Percentiles rank a stretch among this genome's conserved stretches.
Evolutionary conservation across 805 yeast genomes (phyloP).

Genomic region (Zygosaccharomyces lentus): DNA sequence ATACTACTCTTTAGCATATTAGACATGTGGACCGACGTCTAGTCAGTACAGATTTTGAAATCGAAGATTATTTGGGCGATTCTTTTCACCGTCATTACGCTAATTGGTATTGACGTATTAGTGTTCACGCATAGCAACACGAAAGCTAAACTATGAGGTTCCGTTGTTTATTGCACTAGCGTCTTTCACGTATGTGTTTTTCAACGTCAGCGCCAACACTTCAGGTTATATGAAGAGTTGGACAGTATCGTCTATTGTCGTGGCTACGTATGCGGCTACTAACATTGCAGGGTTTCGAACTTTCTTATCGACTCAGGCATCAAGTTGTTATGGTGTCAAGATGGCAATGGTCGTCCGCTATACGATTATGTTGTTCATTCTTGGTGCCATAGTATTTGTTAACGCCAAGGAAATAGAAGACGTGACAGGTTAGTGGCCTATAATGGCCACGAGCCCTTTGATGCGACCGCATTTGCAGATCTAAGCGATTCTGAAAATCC

Average conservation of each 20-base stretch:
- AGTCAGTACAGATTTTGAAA: slow-evolving; percentile 13
- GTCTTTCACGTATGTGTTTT: slow-evolving; percentile 34
- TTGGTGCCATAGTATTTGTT: slow-evolving; percentile 30
- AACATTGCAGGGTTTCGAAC: slow-evolving; percentile 72
- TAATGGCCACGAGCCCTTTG: slow-evolving; percentile 17
- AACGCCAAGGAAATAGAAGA: slow-evolving; percentile 40
- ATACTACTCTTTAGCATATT: slow-evolving; percentile 26
- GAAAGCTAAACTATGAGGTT: slow-evolving; percentile 39
- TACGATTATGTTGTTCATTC: slow-evolving; percentile 37
- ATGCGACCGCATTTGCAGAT: slow-evolving; percentile 36
- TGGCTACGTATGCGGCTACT: slow-evolving; percentile 65
- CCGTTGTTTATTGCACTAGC: slow-evolving; percentile 37
- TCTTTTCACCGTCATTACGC: slow-evolving; percentile 30
- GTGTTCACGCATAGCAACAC: slow-evolving; percentile 38
- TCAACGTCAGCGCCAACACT: slow-evolving; percentile 44
- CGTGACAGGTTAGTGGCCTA: slow-evolving; percentile 37
- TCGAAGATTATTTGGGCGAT: slow-evolving; percentile 34
- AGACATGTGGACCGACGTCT: slow-evolving; percentile 21
- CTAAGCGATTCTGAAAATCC: slow-evolving; percentile 44
- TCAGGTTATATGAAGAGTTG: slow-evolving; percentile 76
- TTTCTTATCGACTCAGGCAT: slow-evolving; percentile 55
- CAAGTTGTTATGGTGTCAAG: slow-evolving; percentile 54
- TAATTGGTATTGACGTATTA: slow-evolving; percentile 40
- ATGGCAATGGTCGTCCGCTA: slow-evolving; percentile 49
- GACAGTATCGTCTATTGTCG: slow-evolving; percentile 51